Evolutionary conservation across 106 monocot genomes (phyloP), one percentile per base, ranked within the genome.

Genomic region (Chionographis japonica): DNA sequence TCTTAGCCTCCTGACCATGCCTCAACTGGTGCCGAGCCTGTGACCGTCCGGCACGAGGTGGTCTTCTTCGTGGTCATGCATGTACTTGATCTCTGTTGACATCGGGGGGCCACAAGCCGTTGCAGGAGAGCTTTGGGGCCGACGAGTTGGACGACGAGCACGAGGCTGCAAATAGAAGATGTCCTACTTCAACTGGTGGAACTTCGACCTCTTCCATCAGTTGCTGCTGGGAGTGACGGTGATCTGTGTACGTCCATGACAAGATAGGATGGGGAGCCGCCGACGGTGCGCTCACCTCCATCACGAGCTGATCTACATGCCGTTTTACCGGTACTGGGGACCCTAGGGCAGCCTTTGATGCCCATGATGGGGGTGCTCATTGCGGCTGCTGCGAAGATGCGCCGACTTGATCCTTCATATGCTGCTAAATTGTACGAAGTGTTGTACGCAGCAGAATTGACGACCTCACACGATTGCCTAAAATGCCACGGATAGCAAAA

Each of bases 111-210:
- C 86, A 89, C 86, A 94, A 86, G 61, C 90, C 93, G 0, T 75
- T 86, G 0, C 79, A 87, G 13, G 81, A 94, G 77, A 94, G 93
- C 79, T 94, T 94, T 61, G 93, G 93, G 0, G 93, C 93, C 15
- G 86, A 90, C 57, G 86, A 94, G 50, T 94, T 94, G 60, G 93
- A 94, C 39, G 86, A 81, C 17, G 74, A 85, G 67, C 74, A 84
- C 41, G 63, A 61, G 0, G 59, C 4, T 61, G 81, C 61, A 84
- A 54, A 75, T 52, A 86, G 68, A 94, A 94, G 81, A 84, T 90
- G 86, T 94, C 93, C 3, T 94, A 78, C 75, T 94, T 94, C 78
- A 94, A 94, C 79, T 90, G 89, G 89, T 94, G 93, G 93, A 94
- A 80, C 77, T 82, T 73, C 15, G 79, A 78, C 39, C 61, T 94